A percentile compares a stretch with the other conserved stretches of the same genome.
Evolutionary conservation across 306 rosid species (phyloP).

Genomic region (Luffa aegyptiaca): DNA sequence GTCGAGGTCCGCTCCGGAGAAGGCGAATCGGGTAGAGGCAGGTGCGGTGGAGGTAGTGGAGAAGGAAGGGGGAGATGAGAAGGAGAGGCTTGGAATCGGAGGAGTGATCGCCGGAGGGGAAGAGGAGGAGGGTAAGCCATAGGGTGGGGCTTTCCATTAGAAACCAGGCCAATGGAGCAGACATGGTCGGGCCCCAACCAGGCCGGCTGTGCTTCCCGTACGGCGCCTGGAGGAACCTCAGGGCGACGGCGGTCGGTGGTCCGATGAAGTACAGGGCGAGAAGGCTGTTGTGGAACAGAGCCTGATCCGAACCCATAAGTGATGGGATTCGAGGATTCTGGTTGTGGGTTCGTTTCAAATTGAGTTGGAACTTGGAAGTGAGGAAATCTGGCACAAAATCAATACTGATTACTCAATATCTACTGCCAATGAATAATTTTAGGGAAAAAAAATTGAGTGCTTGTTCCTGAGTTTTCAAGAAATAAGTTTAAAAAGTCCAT

Average conservation of each 20-base stretch:
- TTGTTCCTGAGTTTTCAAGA: no score
- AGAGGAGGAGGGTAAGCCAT: conserved; percentile 60
- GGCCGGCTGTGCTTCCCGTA: conserved; percentile 66
- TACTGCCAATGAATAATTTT: background rate
- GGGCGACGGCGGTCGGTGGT: conserved; percentile 51
- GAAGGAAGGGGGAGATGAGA: conserved; percentile 46
- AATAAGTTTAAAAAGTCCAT: no score
- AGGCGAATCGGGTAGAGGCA: conserved; percentile 54
- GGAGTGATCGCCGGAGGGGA: conserved; percentile 43
- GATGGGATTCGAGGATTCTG: background rate
- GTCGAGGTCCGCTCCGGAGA: background rate
- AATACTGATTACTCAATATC: background rate
- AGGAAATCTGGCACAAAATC: background rate
- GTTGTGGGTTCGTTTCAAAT: background rate
- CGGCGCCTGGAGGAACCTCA: conserved; percentile 65
- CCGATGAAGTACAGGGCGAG: conserved; percentile 37
- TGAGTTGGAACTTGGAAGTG: no score
- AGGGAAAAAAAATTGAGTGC: no score
- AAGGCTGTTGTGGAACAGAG: conserved; percentile 28
- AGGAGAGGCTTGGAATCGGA: conserved; percentile 40
- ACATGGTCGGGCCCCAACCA: conserved; percentile 74
- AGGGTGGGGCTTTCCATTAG: conserved; percentile 83
- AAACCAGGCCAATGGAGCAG: conserved; percentile 70
- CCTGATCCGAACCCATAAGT: conserved; percentile 19
- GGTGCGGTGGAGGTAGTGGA: conserved; percentile 71